These are phyloP conservation scores for Starmerella asiatica DNA, from an alignment of 805 yeast genomes.

Conservation along the genomic window DNA sequence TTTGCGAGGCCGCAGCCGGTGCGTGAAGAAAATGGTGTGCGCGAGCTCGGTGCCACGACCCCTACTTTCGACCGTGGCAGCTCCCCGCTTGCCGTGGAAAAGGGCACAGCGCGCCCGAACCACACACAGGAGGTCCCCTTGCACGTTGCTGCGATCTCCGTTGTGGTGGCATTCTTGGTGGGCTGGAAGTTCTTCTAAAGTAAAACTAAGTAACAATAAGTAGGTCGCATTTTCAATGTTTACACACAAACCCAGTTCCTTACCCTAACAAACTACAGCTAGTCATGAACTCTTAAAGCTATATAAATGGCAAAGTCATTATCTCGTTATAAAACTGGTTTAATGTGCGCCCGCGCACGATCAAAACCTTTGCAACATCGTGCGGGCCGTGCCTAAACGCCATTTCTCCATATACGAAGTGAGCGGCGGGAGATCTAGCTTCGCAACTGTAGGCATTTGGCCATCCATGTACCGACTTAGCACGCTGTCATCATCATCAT, in stretches of 20 bases:
- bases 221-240: no score
- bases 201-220: no score
- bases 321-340: neutral
- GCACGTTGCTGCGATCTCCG: slow-evolving; percentile 42
- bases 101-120: no score
- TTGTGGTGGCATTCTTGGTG: slow-evolving; percentile 40
- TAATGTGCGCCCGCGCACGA: neutral
- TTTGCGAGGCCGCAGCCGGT: no score
- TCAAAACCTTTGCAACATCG: neutral
- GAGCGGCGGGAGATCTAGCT: neutral
- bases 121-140: slow-evolving; percentile 36
- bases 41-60: no score
- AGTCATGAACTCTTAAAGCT: neutral
- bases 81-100: no score
- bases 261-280: neutral
- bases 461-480: neutral
- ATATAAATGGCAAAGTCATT: neutral
- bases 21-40: no score
- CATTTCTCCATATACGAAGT: neutral
- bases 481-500: neutral
- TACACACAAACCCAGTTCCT: no score
- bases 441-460: neutral
- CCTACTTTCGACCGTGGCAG: no score
- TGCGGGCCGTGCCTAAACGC: neutral
- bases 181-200: slow-evolving; percentile 62